Evolutionary conservation across 805 yeast species (phyloP).

Genomic region (Candida stauntonica): DNA sequence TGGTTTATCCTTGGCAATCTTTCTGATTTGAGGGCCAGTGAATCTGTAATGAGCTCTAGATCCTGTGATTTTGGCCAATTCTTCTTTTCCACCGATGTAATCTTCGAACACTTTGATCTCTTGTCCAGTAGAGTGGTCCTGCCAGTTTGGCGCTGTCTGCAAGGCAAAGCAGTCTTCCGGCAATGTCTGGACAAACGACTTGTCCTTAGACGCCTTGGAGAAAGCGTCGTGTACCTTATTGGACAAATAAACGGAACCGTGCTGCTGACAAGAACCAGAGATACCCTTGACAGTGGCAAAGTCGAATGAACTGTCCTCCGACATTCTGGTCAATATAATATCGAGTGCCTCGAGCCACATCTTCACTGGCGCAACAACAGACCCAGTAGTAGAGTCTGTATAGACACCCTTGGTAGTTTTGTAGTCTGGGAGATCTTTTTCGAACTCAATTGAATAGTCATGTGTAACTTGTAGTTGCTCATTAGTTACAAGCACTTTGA

Average conservation of each 20-base stretch:
- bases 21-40: slow-evolving; percentile 89
- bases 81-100: slow-evolving; percentile 53
- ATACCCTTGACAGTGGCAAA: slow-evolving; percentile 58
- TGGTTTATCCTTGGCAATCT: slow-evolving; percentile 50
- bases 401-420: slow-evolving; percentile 72
- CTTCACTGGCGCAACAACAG: slow-evolving; percentile 73
- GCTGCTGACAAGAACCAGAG: slow-evolving; percentile 89
- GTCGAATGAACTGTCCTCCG: slow-evolving; percentile 43
- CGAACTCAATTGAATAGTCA: slow-evolving; percentile 69
- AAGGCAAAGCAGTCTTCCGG: slow-evolving; percentile 52
- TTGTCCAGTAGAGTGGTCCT: slow-evolving; percentile 79
- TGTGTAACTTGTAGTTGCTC: slow-evolving; percentile 46
- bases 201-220: slow-evolving; percentile 29
- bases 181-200: slow-evolving; percentile 43
- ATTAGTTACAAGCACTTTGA: slow-evolving; percentile 68
- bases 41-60: slow-evolving; percentile 86
- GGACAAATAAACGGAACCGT: slow-evolving; percentile 85
- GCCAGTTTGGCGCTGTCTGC: slow-evolving; percentile 85
- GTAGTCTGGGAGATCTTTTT: slow-evolving; percentile 55
- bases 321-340: slow-evolving; percentile 49
- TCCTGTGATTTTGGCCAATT: slow-evolving; percentile 69
- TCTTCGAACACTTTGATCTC: slow-evolving; percentile 62
- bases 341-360: slow-evolving; percentile 90
- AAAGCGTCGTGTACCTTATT: slow-evolving; percentile 40
- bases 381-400: slow-evolving; percentile 47